Conservation (phyloP, 2,329 filamentous ascomycete genomes). For the Elsinoe ampelina region DNA sequence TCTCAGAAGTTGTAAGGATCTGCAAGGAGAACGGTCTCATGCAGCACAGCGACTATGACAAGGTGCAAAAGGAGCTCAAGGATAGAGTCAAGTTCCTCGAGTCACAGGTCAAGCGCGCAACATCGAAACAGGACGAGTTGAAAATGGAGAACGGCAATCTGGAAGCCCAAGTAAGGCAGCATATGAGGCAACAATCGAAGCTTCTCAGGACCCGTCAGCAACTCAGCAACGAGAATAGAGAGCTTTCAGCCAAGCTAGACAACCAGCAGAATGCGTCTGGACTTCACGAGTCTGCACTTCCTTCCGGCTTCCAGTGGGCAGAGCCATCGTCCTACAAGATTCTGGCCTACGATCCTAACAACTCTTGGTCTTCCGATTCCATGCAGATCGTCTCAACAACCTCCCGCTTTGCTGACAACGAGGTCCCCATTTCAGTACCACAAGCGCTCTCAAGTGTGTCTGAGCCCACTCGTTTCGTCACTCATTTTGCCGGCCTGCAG, state of each 20-base stretch:
- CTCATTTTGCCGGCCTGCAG: constrained; percentile 51
- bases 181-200: constrained; percentile 2
- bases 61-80: background rate
- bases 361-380: constrained; percentile 32
- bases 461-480: constrained; percentile 56
- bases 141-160: constrained; percentile 5
- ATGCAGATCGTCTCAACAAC: constrained; percentile 52
- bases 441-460: constrained; percentile 53
- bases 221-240: background rate
- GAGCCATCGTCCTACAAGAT: constrained; percentile 49
- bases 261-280: background rate
- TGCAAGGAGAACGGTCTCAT: constrained; percentile 11
- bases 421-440: constrained; percentile 47
- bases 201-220: background rate
- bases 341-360: constrained; percentile 54
- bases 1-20: background rate
- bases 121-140: background rate
- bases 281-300: background rate
- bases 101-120: constrained; percentile 8
- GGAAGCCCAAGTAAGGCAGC: background rate
- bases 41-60: constrained; percentile 6
- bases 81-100: constrained; percentile 3
- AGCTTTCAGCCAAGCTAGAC: background rate
- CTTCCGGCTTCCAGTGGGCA: constrained; percentile 20
- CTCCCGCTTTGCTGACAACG: constrained; percentile 41